Evolutionary conservation across 768 basidiomycete genomes (phyloP).

Genomic region (Termitomyces sp.): DNA sequence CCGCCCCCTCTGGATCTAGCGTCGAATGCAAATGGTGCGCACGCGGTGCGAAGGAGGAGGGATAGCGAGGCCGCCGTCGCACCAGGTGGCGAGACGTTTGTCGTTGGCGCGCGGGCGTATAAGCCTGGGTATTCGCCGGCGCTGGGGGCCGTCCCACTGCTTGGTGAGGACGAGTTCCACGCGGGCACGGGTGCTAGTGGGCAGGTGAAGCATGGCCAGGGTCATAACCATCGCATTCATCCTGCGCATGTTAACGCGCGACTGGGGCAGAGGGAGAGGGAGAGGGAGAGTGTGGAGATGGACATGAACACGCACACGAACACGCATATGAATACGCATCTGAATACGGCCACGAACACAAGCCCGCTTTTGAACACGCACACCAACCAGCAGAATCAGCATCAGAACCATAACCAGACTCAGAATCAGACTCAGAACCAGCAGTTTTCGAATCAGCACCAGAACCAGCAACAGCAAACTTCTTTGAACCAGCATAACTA

Average conservation of each 20-base stretch:
- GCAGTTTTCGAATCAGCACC: neutral
- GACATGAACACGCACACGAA: constrained; percentile 13
- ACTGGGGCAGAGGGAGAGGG: constrained; percentile 2
- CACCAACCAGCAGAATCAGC: neutral
- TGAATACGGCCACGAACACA: constrained; percentile 8
- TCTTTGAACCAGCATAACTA: constrained; percentile 15
- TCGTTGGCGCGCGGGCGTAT: constrained; percentile 23
- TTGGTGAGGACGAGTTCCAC: constrained; percentile 36
- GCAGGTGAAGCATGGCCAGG: constrained; percentile 7
- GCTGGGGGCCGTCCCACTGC: constrained; percentile 16
- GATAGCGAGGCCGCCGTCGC: constrained; percentile 10
- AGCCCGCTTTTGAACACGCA: constrained; percentile 8
- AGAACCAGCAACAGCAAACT: constrained; percentile 3
- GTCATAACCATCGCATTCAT: constrained; percentile 10
- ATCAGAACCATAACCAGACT: neutral
- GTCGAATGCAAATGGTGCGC: neutral
- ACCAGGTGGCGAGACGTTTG: constrained; percentile 4
- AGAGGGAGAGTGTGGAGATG: neutral
- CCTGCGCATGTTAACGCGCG: constrained; percentile 12
- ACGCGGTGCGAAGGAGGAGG: constrained; percentile 12
- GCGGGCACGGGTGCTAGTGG: neutral
- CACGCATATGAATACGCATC: constrained; percentile 8
- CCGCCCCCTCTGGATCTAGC: constrained; percentile 31
- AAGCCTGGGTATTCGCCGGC: constrained; percentile 19
- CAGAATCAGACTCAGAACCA: neutral